Percentiles rank a stretch among this genome's conserved stretches.
phyloP scores from a whole-genome alignment of 208 protist genomes.

The Leishmania aethiopica region DNA sequence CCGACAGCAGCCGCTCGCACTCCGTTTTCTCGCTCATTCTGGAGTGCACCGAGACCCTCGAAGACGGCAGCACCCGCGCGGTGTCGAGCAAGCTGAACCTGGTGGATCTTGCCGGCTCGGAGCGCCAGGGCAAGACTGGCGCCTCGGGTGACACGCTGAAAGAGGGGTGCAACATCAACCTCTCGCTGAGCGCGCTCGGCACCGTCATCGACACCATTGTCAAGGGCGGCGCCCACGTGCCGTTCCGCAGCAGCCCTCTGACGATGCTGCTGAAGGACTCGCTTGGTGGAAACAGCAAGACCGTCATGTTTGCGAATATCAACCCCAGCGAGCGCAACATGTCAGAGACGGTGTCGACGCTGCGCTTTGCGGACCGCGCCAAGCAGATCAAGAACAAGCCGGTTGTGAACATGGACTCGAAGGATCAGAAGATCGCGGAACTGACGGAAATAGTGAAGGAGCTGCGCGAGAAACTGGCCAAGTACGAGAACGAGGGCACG shows the following conservation, averaged over 20 bases:
- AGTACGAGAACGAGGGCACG: constrained; percentile 77
- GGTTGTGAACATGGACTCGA: constrained; percentile 88
- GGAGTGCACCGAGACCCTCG: constrained; percentile 75
- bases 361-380: constrained; percentile 89
- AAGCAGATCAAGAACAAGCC: constrained; percentile 95
- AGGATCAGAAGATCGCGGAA: constrained; percentile 89
- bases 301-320: constrained; percentile 93
- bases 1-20: constrained; percentile 90
- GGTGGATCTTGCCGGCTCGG: constrained; percentile 93
- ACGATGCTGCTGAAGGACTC: constrained; percentile 93
- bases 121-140: constrained; percentile 91
- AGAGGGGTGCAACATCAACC: constrained; percentile 95
- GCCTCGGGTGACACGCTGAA: constrained; percentile 91
- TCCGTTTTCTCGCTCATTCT: constrained; percentile 90
- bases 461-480: constrained; percentile 78
- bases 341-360: constrained; percentile 89
- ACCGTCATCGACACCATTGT: constrained; percentile 93
- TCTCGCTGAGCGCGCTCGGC: constrained; percentile 89
- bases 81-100: constrained; percentile 92
- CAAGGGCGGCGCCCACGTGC: constrained; percentile 84
- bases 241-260: constrained; percentile 84
- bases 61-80: constrained; percentile 68
- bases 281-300: constrained; percentile 90
- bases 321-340: constrained; percentile 87
- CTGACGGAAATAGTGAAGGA: constrained; percentile 74